Base-by-base conservation (phyloP, 2,329 filamentous ascomycete species). In the Clathrospora elynae region DNA sequence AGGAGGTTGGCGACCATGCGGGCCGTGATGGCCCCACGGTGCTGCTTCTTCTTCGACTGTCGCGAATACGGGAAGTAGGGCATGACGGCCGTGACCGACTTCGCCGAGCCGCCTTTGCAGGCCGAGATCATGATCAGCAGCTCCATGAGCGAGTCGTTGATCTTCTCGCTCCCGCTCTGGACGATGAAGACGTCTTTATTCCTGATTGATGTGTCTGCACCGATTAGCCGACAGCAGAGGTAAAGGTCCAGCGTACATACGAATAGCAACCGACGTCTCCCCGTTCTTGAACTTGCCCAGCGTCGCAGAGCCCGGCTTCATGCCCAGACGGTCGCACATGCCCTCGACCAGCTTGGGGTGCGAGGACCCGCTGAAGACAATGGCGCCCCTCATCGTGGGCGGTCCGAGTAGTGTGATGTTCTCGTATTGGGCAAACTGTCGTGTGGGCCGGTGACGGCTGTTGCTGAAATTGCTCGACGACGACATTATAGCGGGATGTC, bases 141-240 rank as follows among this genome's bases (percentile, higher is more conserved):
- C 79, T 99, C 93, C 90, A 99, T 96, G 68, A 99, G 90, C 65
- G 90, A 95, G 75, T 99, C 93, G 72, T 99, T 99, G 79, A 96
- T 96, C 76, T 87, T 90, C 67, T 84, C 81, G 74, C 93, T 96
- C 55, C 93, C 93, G 51, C 92, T 97, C 77, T 99, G 93, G 49
- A 99, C 87, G 68, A 99, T 92, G 72, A 97, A 99, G 62, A 99
- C 92, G 80, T 99, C 92, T 73, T 97, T 95, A 70, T 99, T 95
- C 59, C 93, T 88, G 55, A 99, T 90, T 17, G 84, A 86, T 35
- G 75, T 76, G 62, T 77, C 75, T 78, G 48, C n/a, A 18, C 24
- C 30, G n/a, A 47, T 59, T 34, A 62, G 59, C 47, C 49, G 26
- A 41, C 35, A 35, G 42, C 33, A 33, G 31, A 23, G 12, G n/a